Evolutionary conservation across 164 flowering plant species (phyloP), one percentile per base, ranked within the genome.

Genomic region (Macadamia integrifolia): DNA sequence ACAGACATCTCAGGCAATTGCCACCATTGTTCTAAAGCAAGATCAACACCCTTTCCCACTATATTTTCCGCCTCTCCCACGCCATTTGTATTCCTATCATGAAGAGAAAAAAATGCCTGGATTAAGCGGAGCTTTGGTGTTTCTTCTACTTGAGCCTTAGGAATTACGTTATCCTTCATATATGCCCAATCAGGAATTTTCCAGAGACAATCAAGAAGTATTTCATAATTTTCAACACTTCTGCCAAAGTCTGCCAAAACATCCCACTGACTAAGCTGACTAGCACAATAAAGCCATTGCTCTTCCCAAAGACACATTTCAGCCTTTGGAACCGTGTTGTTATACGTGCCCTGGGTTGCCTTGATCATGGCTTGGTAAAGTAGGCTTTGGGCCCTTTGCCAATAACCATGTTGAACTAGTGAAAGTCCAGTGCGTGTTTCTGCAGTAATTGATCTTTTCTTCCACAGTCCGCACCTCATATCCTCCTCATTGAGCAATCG

Each of bases 221-320:
- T 82, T 48, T 90, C 98, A 81, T 90, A 92, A 74, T 88, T 90
- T 43, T 90, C 94, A 71, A 87, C 67, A 66, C 79, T 81, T 75
- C 85, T 90, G 32, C 96, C 98, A 84, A 88, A 92, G 64, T 92
- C 98, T 11, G 77, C 89, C 64, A 92, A 75, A 1, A 83, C 98
- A 81, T 92, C 98, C 98, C 98, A 92, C 75, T 92, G 96, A 77
- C 96, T 79, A 40, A 95, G 92, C 73, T 91, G 98, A 71, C 73
- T 76, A 65, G 98, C 98, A 86, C 98, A 95, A 66, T 75, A 73
- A 46, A 92, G 83, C 99, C 99, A 95, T 64, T 92, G 98, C 72
- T 95, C 99, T 77, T 95, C 99, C 98, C 99, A 95, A 56, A 91
- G 94, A 78, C 98, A 95, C 99, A 95, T 95, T 84, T 95, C 99